Evolutionary conservation across 169 alveolate species (phyloP).

Genomic region (Miamiensis avidus): DNA sequence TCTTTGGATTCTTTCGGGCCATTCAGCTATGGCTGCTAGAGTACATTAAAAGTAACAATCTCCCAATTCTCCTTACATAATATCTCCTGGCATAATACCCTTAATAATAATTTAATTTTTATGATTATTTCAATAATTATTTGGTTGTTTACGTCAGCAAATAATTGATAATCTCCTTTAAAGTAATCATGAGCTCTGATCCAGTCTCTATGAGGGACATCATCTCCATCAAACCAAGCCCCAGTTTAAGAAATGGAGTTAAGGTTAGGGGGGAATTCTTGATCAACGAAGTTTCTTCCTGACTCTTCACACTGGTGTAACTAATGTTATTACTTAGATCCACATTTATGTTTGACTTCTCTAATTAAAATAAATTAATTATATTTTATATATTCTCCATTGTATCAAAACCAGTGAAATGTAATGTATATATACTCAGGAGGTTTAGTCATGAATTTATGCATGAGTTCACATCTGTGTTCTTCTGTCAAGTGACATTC

Average conservation of each 20-base stretch:
- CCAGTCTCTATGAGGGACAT: background rate
- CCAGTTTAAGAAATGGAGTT: background rate
- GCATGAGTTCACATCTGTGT: background rate
- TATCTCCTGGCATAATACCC: slow-evolving; percentile 51
- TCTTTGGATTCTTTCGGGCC: slow-evolving; percentile 21
- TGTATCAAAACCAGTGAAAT: background rate
- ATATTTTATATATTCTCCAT: no score
- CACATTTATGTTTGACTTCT: no score
- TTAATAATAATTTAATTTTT: no score
- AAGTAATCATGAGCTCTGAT: background rate
- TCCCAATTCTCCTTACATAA: slow-evolving; percentile 79
- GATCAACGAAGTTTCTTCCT: background rate
- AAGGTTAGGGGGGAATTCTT: background rate
- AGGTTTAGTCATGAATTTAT: no score
- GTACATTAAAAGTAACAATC: slow-evolving; percentile 74
- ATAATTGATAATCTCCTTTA: no score
- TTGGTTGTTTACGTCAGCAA: background rate
- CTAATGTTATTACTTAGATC: background rate
- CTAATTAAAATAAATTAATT: background rate
- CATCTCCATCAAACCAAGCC: background rate
- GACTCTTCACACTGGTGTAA: background rate
- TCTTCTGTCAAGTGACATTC: no score
- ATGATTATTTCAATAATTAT: no score
- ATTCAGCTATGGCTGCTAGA: slow-evolving; percentile 73
- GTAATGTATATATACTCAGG: background rate